phyloP scores from a whole-genome alignment of 1,284 basidiomycete species.

The Coniophora puteana region DNA sequence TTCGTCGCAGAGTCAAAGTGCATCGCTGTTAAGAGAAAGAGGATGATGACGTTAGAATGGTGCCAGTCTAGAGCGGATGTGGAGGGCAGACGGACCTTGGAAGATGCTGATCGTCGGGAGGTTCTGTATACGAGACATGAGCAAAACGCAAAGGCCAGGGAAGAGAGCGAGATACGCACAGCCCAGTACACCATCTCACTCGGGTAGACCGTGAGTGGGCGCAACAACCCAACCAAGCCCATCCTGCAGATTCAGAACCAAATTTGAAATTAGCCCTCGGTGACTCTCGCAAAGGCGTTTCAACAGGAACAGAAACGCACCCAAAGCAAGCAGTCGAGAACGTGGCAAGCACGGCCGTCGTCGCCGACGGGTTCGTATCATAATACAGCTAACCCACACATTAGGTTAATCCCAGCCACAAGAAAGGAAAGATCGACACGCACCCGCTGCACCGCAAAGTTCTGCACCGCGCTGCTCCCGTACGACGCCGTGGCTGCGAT shows the following conservation, averaged over 20 bases:
- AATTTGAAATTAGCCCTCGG: no score
- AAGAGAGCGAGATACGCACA: constrained; percentile 28
- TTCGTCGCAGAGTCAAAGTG: constrained; percentile 49
- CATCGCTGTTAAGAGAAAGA: constrained; percentile 36
- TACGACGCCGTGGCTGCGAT: constrained; percentile 55
- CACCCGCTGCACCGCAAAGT: constrained; percentile 61
- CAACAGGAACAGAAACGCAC: constrained; percentile 20
- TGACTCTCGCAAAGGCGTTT: background rate
- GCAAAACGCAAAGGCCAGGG: background rate
- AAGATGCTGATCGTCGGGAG: constrained; percentile 59
- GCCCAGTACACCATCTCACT: constrained; percentile 71
- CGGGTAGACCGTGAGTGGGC: constrained; percentile 62
- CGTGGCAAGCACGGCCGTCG: constrained; percentile 58
- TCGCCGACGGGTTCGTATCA: constrained; percentile 47
- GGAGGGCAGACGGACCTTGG: constrained; percentile 45
- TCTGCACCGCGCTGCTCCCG: constrained; percentile 49
- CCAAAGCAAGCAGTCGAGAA: constrained; percentile 68
- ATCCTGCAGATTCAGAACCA: constrained; percentile 37
- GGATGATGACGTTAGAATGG: constrained; percentile 1
- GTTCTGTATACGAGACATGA: constrained; percentile 31
- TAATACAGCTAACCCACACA: constrained; percentile 50
- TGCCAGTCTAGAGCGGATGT: background rate
- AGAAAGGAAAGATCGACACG: constrained; percentile 13
- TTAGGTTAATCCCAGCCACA: background rate
- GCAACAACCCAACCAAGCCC: constrained; percentile 53